Percentiles rank a stretch among this genome's conserved stretches.
Conservation (phyloP, 225 moss, liverwort and hornwort genomes). For the Neckera pumila region DNA sequence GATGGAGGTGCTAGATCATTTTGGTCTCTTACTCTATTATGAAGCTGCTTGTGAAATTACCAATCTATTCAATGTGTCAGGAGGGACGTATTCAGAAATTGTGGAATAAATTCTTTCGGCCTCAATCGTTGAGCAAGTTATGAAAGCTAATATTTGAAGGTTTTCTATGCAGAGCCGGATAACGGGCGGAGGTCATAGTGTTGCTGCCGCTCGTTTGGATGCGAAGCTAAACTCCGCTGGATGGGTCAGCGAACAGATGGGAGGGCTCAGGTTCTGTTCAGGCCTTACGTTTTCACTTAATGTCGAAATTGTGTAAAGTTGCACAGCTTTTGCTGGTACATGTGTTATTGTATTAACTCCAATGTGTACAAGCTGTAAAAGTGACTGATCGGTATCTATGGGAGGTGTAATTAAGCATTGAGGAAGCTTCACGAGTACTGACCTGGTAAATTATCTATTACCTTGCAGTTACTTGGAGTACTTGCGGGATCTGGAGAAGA, state of each 20-base stretch:
- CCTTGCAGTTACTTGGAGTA: slow-evolving; percentile 82
- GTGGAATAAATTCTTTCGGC: neutral
- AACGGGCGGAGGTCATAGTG: slow-evolving; percentile 79
- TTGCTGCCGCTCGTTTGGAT: slow-evolving; percentile 93
- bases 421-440: neutral
- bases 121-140: neutral
- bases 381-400: neutral
- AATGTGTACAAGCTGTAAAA: neutral
- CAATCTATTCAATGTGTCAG: neutral
- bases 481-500: slow-evolving; percentile 82
- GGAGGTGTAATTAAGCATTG: neutral
- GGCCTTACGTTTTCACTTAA: neutral
- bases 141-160: neutral
- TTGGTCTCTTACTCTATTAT: neutral
- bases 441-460: neutral
- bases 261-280: slow-evolving; percentile 68
- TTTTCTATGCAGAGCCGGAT: slow-evolving; percentile 47
- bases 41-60: neutral
- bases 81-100: neutral
- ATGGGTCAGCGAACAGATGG: slow-evolving; percentile 97
- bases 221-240: slow-evolving; percentile 80
- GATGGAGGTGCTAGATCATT: slow-evolving; percentile 65
- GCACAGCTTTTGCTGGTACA: neutral
- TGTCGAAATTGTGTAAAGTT: neutral
- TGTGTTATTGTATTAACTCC: neutral